Evolutionary conservation across 106 monocot genomes (phyloP), one percentile per base, ranked within the genome.

Genomic region (Dendrobium nobile): DNA sequence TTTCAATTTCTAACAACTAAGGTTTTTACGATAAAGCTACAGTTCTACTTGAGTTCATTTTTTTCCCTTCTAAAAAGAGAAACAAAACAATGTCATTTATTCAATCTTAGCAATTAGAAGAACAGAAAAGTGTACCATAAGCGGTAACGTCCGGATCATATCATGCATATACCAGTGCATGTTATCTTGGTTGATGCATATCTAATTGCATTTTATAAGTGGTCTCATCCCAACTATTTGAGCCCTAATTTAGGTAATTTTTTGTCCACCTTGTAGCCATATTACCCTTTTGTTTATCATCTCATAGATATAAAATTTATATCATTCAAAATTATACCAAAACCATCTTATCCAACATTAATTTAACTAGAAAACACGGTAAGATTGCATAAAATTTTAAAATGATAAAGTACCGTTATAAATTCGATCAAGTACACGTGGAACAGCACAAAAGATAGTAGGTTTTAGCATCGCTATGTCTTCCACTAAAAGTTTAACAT

Each of bases 361-460:
- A 70, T 16, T 8, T 16, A 37, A 70, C 2, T 11, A 70, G 10
- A 37, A 70, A 16, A 37, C 13, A 70, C 2, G 37, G 26, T 26
- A 70, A 70, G 15, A 37, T 16, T 13, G 37, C 64, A 15, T 65
- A 24, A 70, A 37, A 70, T 37, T 70, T 70, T 70, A 13, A 31
- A 70, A 70, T 65, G 64, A 65, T 6, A 28, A 67, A 31, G 33
- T 78, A 91, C 96, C 96, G 86, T 90, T 78, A 83, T 94, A 97
- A 24, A 97, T 92, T 9, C 96, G 84, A 88, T 97, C 96, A 37
- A 97, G 70, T 17, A 97, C 94, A 82, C 96, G 96, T 27, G 96
- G 96, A 84, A 97, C 96, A 47, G 94, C 96, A 85, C 92, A 94
- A 64, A 97, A 97, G 55, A 94, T 85, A 27, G 94, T 86, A 43